Evolutionary conservation across 2,329 filamentous ascomycete species (phyloP).

Genomic region (Fusarium brachygibbosum): DNA sequence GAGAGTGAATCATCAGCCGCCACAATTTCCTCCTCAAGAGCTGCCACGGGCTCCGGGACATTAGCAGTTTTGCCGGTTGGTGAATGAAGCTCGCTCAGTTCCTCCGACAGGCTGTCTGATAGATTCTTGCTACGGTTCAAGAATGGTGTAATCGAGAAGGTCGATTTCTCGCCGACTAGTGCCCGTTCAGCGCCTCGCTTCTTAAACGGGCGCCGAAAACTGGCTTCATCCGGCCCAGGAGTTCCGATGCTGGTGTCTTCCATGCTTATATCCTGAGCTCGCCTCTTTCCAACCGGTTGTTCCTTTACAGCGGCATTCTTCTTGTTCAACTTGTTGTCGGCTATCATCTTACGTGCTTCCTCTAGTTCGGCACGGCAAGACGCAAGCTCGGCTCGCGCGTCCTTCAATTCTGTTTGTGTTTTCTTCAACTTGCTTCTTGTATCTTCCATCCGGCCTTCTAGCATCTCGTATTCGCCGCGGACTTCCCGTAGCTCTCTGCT

Average conservation of each 20-base stretch:
- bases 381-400: conserved; percentile 60
- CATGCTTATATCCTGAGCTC: conserved; percentile 59
- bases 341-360: conserved; percentile 43
- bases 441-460: conserved; percentile 74
- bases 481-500: conserved; percentile 71
- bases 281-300: conserved; percentile 61
- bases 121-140: conserved; percentile 79
- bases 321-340: conserved; percentile 38
- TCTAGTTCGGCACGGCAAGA: conserved; percentile 60
- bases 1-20: conserved; percentile 20
- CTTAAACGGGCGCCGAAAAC: conserved; percentile 63
- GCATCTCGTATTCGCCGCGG: conserved; percentile 71
- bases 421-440: conserved; percentile 76
- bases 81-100: conserved; percentile 49
- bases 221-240: conserved; percentile 59
- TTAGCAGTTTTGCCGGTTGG: conserved; percentile 35
- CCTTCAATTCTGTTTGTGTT: conserved; percentile 80
- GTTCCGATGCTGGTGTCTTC: conserved; percentile 64
- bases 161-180: conserved; percentile 83
- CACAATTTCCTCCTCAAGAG: conserved; percentile 50
- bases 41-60: conserved; percentile 51
- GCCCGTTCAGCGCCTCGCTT: conserved; percentile 68
- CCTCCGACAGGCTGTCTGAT: conserved; percentile 49
- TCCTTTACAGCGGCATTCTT: conserved; percentile 44
- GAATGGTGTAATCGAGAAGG: conserved; percentile 94